These are phyloP conservation scores for Pseudomonodictys pantanalensis DNA, from an alignment of 495 filamentous ascomycete genomes.

Conservation along the genomic window DNA sequence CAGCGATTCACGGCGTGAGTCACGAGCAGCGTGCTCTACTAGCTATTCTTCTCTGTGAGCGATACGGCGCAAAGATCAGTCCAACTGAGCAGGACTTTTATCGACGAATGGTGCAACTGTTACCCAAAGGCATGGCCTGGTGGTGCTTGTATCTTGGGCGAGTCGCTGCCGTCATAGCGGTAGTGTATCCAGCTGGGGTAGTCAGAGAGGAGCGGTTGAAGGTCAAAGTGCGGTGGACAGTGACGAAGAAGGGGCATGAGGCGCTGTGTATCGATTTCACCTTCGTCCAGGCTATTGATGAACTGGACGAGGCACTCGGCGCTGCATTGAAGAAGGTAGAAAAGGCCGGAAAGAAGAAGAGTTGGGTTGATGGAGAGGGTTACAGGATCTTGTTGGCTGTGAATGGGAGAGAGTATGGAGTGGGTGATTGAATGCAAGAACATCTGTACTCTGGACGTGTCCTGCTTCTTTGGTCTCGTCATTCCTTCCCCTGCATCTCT, in stretches of 20 bases:
- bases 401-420: conserved; percentile 13
- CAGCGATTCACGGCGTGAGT: conserved; percentile 65
- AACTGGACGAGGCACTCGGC: conserved; percentile 38
- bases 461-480: too few species aligned
- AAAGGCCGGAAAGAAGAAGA: conserved; percentile 62
- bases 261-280: conserved; percentile 36
- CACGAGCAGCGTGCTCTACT: conserved; percentile 70
- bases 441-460: neutral
- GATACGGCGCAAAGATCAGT: conserved; percentile 67
- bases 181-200: conserved; percentile 54
- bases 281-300: conserved; percentile 18
- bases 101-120: conserved; percentile 47
- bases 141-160: conserved; percentile 63
- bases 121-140: conserved; percentile 51
- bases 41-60: conserved; percentile 68
- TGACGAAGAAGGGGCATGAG: conserved; percentile 35
- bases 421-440: neutral
- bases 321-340: conserved; percentile 47
- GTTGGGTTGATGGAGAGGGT: conserved; percentile 45
- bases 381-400: conserved; percentile 15
- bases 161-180: conserved; percentile 46
- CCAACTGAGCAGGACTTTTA: conserved; percentile 51
- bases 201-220: conserved; percentile 38
- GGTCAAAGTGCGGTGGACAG: conserved; percentile 7
- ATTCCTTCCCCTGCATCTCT: too few species aligned